Conservation (phyloP, 1,284 basidiomycete genomes). For the Ganoderma meredithae region DNA sequence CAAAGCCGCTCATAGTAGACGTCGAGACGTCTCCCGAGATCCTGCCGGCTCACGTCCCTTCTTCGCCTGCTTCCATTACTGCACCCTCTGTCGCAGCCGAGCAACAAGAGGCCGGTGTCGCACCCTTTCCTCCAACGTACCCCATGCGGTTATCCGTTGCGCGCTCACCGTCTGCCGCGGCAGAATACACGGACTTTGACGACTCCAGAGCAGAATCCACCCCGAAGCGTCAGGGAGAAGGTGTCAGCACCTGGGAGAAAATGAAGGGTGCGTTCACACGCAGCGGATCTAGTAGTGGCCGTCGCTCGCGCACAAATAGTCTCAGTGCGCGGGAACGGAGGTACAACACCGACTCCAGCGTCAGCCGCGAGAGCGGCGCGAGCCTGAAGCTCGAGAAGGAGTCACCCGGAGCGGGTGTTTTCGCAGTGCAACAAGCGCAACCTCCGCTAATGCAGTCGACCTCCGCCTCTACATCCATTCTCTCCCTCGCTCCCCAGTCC, state of each 20-base stretch:
- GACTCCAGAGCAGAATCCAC: conserved; percentile 60
- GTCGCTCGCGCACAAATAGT: conserved; percentile 81
- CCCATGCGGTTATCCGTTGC: conserved; percentile 68
- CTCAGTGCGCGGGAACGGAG: conserved; percentile 68
- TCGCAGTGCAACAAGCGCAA: conserved; percentile 49
- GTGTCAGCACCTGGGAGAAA: conserved; percentile 71
- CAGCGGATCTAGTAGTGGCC: conserved; percentile 67
- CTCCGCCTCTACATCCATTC: conserved; percentile 69
- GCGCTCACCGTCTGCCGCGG: conserved; percentile 53
- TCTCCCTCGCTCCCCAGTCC: conserved; percentile 62
- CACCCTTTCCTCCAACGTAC: conserved; percentile 57
- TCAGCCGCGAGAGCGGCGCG: conserved; percentile 77
- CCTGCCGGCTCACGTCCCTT: conserved; percentile 51
- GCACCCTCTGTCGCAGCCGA: conserved; percentile 48
- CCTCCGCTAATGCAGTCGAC: conserved; percentile 57
- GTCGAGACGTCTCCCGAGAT: conserved; percentile 63
- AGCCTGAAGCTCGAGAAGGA: conserved; percentile 70
- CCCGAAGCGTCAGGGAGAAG: conserved; percentile 62
- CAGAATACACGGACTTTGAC: conserved; percentile 61
- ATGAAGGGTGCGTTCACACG: conserved; percentile 68
- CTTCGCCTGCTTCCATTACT: conserved; percentile 58
- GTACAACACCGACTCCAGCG: conserved; percentile 72
- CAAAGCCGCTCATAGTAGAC: conserved; percentile 67
- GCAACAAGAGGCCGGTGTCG: conserved; percentile 48
- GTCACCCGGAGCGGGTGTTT: conserved; percentile 39